A percentile compares a stretch with the other conserved stretches of the same genome.
Conservation (phyloP, 345 rosid species). For the Excoecaria agallocha region DNA sequence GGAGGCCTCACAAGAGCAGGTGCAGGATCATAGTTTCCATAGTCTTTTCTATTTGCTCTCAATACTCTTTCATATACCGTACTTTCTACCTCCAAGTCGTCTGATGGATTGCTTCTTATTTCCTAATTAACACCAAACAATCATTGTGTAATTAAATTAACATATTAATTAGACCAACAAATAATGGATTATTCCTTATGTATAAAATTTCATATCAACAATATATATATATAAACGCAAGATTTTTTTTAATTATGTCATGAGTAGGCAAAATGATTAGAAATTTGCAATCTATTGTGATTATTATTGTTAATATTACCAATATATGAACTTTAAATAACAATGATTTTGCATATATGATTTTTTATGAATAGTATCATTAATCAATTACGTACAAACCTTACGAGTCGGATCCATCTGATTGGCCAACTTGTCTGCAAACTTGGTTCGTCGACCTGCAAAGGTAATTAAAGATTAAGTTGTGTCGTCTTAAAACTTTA, state of each 20-base stretch:
- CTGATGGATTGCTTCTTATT: conserved; percentile 2
- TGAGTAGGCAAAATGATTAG: not conserved
- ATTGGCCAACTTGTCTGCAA: conserved; percentile 19
- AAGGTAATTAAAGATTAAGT: not conserved
- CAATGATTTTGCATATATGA: not conserved
- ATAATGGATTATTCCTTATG: not conserved
- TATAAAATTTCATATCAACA: not conserved
- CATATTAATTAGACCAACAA: not conserved
- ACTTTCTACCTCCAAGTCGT: conserved; percentile 18
- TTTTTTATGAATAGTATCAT: not conserved
- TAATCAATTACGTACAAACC: conserved; percentile 25
- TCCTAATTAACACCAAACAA: not conserved
- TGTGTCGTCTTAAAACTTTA: not conserved
- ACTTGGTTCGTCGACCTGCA: conserved; percentile 49
- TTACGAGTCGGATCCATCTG: conserved; percentile 26
- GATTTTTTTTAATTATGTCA: not conserved
- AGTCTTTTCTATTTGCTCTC: conserved; percentile 59
- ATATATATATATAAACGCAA: not conserved
- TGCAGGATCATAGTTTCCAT: conserved; percentile 67
- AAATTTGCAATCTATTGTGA: not conserved
- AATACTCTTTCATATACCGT: conserved; percentile 59
- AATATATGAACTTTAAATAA: not conserved
- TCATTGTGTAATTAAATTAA: not conserved
- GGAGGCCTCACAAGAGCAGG: conserved; percentile 80
- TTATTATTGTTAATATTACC: not conserved